A percentile compares a stretch with the other conserved stretches of the same genome.
Conservation (phyloP, 345 rosid species). For the Durio zibethinus region DNA sequence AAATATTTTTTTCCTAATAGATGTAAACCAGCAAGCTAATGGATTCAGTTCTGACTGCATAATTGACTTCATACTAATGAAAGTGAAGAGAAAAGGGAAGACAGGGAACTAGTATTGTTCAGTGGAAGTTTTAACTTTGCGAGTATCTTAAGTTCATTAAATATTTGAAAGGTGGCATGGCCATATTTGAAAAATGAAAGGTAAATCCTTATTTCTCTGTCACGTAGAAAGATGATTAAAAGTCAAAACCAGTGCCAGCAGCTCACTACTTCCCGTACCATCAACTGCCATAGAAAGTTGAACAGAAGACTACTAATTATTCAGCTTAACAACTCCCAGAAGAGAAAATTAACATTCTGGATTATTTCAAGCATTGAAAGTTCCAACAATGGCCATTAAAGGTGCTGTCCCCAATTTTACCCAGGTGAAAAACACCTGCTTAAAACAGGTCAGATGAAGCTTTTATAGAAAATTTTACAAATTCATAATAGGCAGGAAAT, state of each 20-base stretch:
- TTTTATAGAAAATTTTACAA: not conserved
- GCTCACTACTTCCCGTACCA: not conserved
- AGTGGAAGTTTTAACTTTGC: not conserved
- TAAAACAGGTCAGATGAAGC: not conserved
- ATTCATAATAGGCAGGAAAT: not conserved
- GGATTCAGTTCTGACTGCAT: not conserved
- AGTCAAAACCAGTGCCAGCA: not conserved
- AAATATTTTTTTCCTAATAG: not conserved
- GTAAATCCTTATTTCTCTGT: not conserved
- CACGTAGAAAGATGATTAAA: not conserved
- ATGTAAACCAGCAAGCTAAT: not conserved
- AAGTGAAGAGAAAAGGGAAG: not conserved
- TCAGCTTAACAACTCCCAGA: not conserved
- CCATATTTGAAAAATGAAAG: not conserved
- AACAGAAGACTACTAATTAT: not conserved
- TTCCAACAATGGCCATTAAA: not conserved
- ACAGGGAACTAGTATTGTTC: not conserved
- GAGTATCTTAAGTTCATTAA: not conserved
- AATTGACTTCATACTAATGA: not conserved
- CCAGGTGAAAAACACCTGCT: not conserved
- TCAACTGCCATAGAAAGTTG: not conserved
- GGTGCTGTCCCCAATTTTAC: not conserved
- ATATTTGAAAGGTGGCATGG: not conserved
- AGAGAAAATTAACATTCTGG: not conserved
- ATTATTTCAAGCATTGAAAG: not conserved